Evolutionary conservation across 805 yeast species (phyloP).

Genomic region (Zygosaccharomyces pseudorouxii): DNA sequence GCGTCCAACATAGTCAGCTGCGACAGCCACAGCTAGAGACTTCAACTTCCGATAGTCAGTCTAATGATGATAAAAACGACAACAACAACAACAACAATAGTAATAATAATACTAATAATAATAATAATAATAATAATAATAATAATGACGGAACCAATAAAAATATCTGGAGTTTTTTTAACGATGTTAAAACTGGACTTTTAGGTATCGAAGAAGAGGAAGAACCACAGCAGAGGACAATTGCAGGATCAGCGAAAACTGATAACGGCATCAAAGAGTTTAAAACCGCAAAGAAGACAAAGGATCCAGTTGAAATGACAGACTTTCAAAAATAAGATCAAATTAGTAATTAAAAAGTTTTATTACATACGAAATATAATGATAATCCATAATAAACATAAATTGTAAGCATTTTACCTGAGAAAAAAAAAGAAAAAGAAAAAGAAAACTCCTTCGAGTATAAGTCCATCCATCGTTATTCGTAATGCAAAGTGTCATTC

Average conservation of each 20-base stretch:
- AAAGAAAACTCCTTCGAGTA: neutral
- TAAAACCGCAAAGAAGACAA: constrained; percentile 4
- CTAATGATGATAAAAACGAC: neutral
- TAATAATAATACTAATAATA: neutral
- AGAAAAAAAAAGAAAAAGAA: neutral
- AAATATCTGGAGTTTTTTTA: constrained; percentile 49
- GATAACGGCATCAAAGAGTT: constrained; percentile 3
- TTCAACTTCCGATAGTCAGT: neutral
- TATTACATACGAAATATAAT: neutral
- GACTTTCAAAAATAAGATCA: constrained; percentile 1
- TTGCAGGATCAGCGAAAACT: neutral
- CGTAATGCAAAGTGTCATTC: constrained; percentile 12
- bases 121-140: constrained; percentile 14
- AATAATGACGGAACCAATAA: constrained; percentile 2
- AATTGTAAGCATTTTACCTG: neutral
- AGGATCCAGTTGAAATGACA: constrained; percentile 10
- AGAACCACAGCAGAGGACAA: constrained; percentile 6
- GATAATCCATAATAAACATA: neutral
- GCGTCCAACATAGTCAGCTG: neutral
- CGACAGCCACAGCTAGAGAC: neutral
- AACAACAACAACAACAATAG: neutral
- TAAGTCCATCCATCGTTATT: neutral
- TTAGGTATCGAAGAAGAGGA: constrained; percentile 35
- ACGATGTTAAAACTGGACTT: constrained; percentile 44
- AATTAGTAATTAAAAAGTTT: neutral